Percentiles rank a stretch among this genome's conserved stretches.
Evolutionary conservation across 768 basidiomycete genomes (phyloP).

Genomic region (Fibroporia radiculosa): DNA sequence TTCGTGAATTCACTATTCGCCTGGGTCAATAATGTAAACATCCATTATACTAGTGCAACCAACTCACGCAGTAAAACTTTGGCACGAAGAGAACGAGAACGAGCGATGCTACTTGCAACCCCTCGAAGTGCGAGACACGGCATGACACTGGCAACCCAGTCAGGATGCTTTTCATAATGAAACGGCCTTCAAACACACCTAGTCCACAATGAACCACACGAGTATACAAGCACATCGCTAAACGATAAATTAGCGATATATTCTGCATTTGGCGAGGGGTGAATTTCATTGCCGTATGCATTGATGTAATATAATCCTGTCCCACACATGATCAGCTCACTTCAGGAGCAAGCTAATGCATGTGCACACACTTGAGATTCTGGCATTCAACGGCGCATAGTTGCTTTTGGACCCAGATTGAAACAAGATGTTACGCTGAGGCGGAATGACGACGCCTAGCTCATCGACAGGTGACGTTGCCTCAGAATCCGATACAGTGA

Average conservation of each 20-base stretch:
- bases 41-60: background rate
- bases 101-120: conserved; percentile 69
- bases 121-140: conserved; percentile 85
- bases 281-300: conserved; percentile 86
- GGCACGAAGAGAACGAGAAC: conserved; percentile 59
- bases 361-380: conserved; percentile 47
- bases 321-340: background rate
- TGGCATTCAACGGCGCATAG: conserved; percentile 50
- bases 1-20: conserved; percentile 68
- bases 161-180: background rate
- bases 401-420: conserved; percentile 43
- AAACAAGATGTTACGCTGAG: conserved; percentile 60
- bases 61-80: conserved; percentile 80
- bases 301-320: conserved; percentile 84
- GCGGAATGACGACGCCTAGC: conserved; percentile 39
- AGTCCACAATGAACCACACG: conserved; percentile 93
- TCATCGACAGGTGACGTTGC: conserved; percentile 45
- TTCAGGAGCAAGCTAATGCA: background rate
- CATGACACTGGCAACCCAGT: conserved; percentile 51
- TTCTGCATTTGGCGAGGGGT: conserved; percentile 79
- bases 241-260: conserved; percentile 56
- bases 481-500: conserved; percentile 24
- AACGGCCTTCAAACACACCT: conserved; percentile 38
- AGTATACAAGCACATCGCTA: conserved; percentile 75
- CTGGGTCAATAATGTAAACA: background rate